Evolutionary conservation across 164 flowering plant genomes (phyloP), one percentile per base, ranked within the genome.

Genomic region (Kingdonia uniflora): DNA sequence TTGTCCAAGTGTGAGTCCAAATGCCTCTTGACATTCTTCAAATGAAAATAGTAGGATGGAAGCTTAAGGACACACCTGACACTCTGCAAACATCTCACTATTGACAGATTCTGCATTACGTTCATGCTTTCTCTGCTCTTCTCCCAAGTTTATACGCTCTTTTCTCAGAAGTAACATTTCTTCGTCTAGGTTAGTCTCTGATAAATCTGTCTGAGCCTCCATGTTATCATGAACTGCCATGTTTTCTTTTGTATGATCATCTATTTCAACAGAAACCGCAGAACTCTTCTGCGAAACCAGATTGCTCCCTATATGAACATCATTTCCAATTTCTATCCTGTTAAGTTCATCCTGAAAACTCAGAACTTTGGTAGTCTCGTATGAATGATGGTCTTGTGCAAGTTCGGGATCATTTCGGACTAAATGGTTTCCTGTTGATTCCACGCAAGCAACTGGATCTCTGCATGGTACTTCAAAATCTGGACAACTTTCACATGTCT

Each of bases 11-110:
- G 26, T 14, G 19, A 21, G 24, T n/a, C 35, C 22, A 26, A 25
- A n/a, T 49, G 19, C 37, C 0, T 15, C 35, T 14, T 20, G n/a
- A 13, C 16, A 26, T 49, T 49, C 37, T 16, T 49, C 37, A 23
- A 12, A 23, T 23, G n/a, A 8, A 29, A 3, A 47, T 23, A 5
- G 8, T 40, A 19, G 29, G 14, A 49, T 3, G 6, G 38, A 48
- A 37, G 23, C n/a, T n/a, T 46, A 23, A 63, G 33, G 33, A 56
- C 69, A 55, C 12, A 92, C 98, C 95, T 92, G 98, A 57, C 98
- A 92, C 64, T 92, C 98, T 20, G 80, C 71, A 69, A 87, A 92
- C 96, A 92, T 87, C 63, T 92, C 98, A 64, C 83, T 74, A 65
- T 76, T 92, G 22, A 85, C 96, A 66, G 88, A 80, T 62, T 84